phyloP scores from a whole-genome alignment of 306 rosid species.

The Myrica gale region DNA sequence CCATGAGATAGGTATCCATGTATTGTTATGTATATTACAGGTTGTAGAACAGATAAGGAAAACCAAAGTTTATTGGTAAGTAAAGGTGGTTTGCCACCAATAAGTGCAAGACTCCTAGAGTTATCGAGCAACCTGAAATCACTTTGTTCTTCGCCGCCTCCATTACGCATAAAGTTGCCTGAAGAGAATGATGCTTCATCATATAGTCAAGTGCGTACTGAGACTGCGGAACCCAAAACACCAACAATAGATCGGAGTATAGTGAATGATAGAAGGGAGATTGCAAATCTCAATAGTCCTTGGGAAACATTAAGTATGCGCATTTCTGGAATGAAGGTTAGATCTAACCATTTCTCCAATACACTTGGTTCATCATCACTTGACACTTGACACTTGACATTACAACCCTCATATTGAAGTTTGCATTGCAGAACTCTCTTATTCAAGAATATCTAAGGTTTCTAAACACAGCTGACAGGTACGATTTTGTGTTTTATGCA shows the following conservation, averaged over 20 bases:
- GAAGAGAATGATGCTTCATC: constrained; percentile 32
- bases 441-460: constrained; percentile 57
- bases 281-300: constrained; percentile 50
- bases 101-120: constrained; percentile 66
- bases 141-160: constrained; percentile 47
- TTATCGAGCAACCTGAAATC: constrained; percentile 51
- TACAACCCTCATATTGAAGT: constrained; percentile 9
- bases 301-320: constrained; percentile 56
- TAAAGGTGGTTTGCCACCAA: constrained; percentile 54
- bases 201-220: constrained; percentile 30
- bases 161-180: constrained; percentile 29
- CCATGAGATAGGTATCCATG: constrained; percentile 5
- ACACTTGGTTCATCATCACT: not conserved
- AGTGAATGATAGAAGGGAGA: constrained; percentile 34
- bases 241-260: constrained; percentile 40
- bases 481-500: constrained; percentile 30
- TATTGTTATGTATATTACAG: constrained; percentile 34
- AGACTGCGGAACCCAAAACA: constrained; percentile 57
- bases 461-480: constrained; percentile 80
- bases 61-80: constrained; percentile 27
- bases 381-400: not conserved
- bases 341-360: constrained; percentile 5
- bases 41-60: constrained; percentile 39
- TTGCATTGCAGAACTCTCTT: constrained; percentile 53
- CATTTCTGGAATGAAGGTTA: constrained; percentile 71